Base-by-base conservation (phyloP, 1,284 basidiomycete genomes). In the Bondarzewia mesenterica region DNA sequence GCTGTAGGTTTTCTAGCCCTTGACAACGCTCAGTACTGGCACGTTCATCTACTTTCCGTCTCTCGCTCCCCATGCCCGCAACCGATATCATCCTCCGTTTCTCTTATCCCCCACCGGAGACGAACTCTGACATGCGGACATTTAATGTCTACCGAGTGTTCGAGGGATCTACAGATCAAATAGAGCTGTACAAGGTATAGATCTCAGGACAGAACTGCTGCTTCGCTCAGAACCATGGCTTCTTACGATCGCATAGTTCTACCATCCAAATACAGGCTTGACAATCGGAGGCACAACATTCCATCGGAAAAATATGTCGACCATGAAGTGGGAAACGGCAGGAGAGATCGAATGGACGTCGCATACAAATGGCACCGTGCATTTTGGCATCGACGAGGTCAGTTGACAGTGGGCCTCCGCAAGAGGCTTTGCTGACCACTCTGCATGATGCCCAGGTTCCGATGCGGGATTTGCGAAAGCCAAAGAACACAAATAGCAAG, bases 311-410 rank as follows among this genome's bases (percentile, higher is more conserved):
- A 78, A 80, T 55, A 32, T 67, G 6, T 60, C 57, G 6, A 75
- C 71, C 0, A 49, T 58, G 15, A 58, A 67, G 15, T 78, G 73
- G 57, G 77, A 80, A 56, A 67, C 68, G 10, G 77, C 75, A 1
- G 77, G 77, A 1, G 64, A 72, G 37, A 71, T 80, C 43, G 72
- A 74, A 42, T 80, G 78, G 77, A 57, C 61, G 29, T 71, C 73
- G 2, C 63, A 65, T 43, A 62, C 63, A 41, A 74, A 66, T 52
- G 73, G 70, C 2, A 71, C 61, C 1, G 67, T 75, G 7, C 65
- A 68, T 51, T 80, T 78, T 56, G 78, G 77, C 5, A 62, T 73
- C 20, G 69, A 75, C 40, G 66, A 72, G 64, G 76, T 76, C 53
- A 52, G 48, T 49, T 21, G 29, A 1, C 12, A 5, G 16, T 21